Conservation (phyloP, 331 rosid genomes). For the Stylosanthes scabra region DNA sequence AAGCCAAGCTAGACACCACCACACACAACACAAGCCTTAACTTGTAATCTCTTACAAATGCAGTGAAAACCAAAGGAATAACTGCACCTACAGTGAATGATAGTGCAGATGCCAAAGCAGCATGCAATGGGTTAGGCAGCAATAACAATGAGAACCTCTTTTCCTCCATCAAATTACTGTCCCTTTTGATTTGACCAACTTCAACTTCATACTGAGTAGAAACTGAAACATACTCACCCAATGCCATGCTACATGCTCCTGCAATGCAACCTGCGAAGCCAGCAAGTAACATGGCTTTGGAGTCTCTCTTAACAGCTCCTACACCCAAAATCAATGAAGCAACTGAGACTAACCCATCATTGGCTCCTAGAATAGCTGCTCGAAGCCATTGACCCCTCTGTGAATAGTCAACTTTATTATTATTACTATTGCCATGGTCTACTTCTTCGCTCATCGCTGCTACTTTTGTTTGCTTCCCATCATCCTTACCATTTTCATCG, state of each 20-base stretch:
- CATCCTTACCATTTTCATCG: not conserved
- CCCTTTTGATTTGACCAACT: constrained; percentile 57
- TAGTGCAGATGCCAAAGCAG: constrained; percentile 66
- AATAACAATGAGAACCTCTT: constrained; percentile 30
- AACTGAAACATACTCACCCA: constrained; percentile 78
- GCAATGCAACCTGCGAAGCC: constrained; percentile 75
- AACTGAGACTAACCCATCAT: constrained; percentile 69
- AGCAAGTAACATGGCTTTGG: constrained; percentile 59
- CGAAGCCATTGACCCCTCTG: constrained; percentile 78
- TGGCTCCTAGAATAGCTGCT: constrained; percentile 76
- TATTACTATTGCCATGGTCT: not conserved
- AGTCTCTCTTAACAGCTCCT: constrained; percentile 67
- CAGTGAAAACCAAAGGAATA: constrained; percentile 61
- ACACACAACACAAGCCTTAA: constrained; percentile 49
- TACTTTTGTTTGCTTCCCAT: constrained; percentile 25
- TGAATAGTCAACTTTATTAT: constrained; percentile 42
- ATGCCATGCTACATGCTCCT: constrained; percentile 76
- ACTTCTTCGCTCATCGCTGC: not conserved
- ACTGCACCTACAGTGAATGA: constrained; percentile 61
- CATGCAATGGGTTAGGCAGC: constrained; percentile 57
- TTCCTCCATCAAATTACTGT: constrained; percentile 23
- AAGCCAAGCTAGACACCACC: constrained; percentile 53
- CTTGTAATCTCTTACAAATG: constrained; percentile 47
- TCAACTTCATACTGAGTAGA: constrained; percentile 69
- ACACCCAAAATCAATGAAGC: constrained; percentile 78